Evolutionary conservation across 2,329 filamentous ascomycete genomes (phyloP), one percentile per base, ranked within the genome.

Genomic region (Colletotrichum scovillei): DNA sequence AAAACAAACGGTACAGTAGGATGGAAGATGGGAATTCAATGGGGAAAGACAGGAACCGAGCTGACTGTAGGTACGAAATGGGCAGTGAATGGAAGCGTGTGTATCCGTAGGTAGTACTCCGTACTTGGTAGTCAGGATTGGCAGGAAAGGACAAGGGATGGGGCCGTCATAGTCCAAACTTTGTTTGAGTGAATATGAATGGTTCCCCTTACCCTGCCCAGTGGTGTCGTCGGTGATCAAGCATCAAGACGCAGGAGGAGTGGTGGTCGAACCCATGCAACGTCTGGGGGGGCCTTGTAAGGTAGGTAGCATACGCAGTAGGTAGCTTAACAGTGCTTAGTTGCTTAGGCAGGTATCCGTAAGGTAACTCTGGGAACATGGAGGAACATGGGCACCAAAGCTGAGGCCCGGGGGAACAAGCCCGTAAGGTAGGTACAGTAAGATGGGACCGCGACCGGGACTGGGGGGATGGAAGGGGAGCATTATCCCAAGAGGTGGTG

Each of bases 131-230:
- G 42, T 49, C 42, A 49, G 19, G 42, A 5, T 32, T 57, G 26
- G 28, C 26, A 30, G 67, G 53, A 56, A 52, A 66, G 24, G 57
- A 67, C 35, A 46, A 63, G 32, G 22, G 55, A 69, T 62, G 59
- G 67, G 66, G 38, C 58, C 69, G 69, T 75, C 74, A 75, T 75
- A 75, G 74, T 67, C 65, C 69, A 69, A 75, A 75, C 74, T 75
- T 32, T 75, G 74, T 75, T 75, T 72, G 49, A 66, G 59, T 65
- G 49, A 49, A 32, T 42, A 42, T 24, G 63, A 38, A 42, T n/a
- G 63, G 53, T 55, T 22, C 46, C 24, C 7, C 38, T 42, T 35
- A 35, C 67, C 52, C 32, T 28, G 28, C 59, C 24, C 30, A 52
- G 26, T 24, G 58, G 30, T 12, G 66, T 38, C 66, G 38, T 60